Evolutionary conservation across 2,329 filamentous ascomycete species (phyloP).

Genomic region (Samsoniella hepiali): DNA sequence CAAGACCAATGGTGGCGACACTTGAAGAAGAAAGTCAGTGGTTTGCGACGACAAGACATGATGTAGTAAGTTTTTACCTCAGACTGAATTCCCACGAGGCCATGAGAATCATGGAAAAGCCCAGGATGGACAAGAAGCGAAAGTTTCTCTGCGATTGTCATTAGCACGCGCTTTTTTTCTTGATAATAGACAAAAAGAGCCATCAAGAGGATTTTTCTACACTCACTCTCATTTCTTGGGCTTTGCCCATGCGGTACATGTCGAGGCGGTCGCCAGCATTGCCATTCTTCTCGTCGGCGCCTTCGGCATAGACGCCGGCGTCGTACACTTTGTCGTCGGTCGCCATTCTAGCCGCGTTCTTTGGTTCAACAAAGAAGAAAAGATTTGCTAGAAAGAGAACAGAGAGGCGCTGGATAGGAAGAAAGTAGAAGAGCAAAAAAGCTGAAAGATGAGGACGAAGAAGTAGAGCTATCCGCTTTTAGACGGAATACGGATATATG

Average conservation of each 20-base stretch:
- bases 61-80: conserved; percentile 26
- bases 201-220: neutral
- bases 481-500: neutral
- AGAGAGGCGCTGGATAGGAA: neutral
- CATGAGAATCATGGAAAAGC: conserved; percentile 45
- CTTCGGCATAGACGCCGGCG: conserved; percentile 10
- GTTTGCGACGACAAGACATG: neutral
- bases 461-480: neutral
- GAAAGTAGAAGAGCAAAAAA: neutral
- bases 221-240: conserved; percentile 43
- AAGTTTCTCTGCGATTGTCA: conserved; percentile 37
- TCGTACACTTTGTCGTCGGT: conserved; percentile 9
- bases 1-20: conserved; percentile 24
- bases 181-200: neutral
- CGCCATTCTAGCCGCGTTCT: neutral
- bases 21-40: neutral
- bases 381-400: neutral
- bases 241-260: conserved; percentile 49
- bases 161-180: neutral
- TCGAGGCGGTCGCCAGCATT: conserved; percentile 38
- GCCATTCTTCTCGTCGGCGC: conserved; percentile 29
- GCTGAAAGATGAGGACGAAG: neutral
- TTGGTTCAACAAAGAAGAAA: neutral
- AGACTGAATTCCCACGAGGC: conserved; percentile 44
- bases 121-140: conserved; percentile 44